These are phyloP conservation scores for Pythium inflatum DNA, from an alignment of 352 stramenopile genomes.

Conservation along the genomic window DNA sequence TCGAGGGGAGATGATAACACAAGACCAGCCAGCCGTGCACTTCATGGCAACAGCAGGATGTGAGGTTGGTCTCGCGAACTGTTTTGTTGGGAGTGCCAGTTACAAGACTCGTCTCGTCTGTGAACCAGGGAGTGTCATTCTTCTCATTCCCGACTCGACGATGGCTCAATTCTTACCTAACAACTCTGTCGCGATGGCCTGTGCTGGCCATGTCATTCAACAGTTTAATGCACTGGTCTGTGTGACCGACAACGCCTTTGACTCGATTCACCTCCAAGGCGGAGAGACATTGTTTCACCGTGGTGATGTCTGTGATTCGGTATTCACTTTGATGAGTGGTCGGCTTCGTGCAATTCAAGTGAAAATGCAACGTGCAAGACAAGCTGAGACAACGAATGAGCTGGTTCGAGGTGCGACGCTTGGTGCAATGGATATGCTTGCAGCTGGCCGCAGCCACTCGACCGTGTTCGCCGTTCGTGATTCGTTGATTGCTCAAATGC, in stretches of 20 bases:
- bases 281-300: constrained; percentile 80
- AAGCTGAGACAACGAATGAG: constrained; percentile 79
- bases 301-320: constrained; percentile 76
- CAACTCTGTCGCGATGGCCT: constrained; percentile 52
- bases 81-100: constrained; percentile 59
- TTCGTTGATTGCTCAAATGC: constrained; percentile 89
- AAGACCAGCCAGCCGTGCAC: constrained; percentile 50
- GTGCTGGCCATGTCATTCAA: constrained; percentile 62
- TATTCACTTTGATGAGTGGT: constrained; percentile 83
- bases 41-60: constrained; percentile 62
- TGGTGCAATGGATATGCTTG: constrained; percentile 84
- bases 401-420: constrained; percentile 80
- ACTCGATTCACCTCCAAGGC: constrained; percentile 84
- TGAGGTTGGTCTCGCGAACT: constrained; percentile 68
- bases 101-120: constrained; percentile 53
- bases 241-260: constrained; percentile 77
- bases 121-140: constrained; percentile 44
- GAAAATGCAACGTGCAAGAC: constrained; percentile 57
- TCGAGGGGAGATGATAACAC: constrained; percentile 50
- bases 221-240: constrained; percentile 79
- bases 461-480: constrained; percentile 87
- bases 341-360: constrained; percentile 76
- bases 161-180: constrained; percentile 65
- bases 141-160: constrained; percentile 62
- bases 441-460: constrained; percentile 68